Conservation (phyloP, 352 stramenopile genomes). For the Aphanomyces astaci region DNA sequence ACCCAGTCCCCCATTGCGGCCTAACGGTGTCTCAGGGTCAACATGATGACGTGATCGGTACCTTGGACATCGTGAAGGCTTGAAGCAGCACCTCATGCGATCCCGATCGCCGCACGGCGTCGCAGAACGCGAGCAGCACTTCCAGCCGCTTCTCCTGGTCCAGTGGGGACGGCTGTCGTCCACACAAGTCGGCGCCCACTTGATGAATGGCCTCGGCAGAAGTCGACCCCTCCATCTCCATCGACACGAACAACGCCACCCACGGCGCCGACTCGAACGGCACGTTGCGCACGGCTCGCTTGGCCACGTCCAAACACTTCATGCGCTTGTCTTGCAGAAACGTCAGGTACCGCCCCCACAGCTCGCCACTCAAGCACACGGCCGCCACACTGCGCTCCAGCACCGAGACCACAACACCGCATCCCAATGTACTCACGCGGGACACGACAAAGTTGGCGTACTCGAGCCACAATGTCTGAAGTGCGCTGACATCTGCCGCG, state of each 20-base stretch:
- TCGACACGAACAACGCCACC: constrained; percentile 2
- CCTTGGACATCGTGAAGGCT: neutral
- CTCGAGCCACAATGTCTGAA: neutral
- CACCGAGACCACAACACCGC: constrained; percentile 1
- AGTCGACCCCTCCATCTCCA: neutral
- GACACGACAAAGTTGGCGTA: neutral
- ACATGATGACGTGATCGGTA: neutral
- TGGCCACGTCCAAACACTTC: neutral
- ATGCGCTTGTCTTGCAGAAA: constrained; percentile 1
- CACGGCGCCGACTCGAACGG: neutral
- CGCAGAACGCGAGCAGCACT: constrained; percentile 11
- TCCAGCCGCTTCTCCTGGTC: neutral
- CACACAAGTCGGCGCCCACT: neutral
- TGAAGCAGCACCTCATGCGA: neutral
- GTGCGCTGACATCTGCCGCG: neutral
- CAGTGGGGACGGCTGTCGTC: neutral
- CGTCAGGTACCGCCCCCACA: constrained; percentile 1
- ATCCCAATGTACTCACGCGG: neutral
- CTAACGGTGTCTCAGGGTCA: neutral
- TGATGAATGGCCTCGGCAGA: neutral
- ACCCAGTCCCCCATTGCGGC: neutral
- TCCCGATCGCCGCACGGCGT: neutral
- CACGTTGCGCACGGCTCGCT: constrained; percentile 4
- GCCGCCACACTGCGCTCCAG: constrained; percentile 1
- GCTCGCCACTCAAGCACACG: neutral